phyloP scores from a whole-genome alignment of 163 green algal genomes.

The Volvox carteri region DNA sequence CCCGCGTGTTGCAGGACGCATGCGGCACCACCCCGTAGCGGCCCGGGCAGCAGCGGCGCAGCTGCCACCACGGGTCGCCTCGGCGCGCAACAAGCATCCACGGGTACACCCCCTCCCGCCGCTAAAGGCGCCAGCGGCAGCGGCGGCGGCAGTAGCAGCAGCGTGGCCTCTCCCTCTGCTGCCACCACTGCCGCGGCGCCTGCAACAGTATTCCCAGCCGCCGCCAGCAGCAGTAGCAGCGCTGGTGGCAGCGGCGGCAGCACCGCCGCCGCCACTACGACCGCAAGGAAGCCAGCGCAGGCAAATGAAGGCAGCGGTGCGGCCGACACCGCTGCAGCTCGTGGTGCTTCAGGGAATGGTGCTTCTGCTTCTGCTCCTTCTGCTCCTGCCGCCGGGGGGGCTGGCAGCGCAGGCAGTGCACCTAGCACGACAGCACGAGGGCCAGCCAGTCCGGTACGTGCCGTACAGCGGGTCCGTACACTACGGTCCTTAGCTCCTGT shows the following conservation, averaged over 20 bases:
- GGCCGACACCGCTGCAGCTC: background rate
- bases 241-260: background rate
- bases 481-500: too few relatives aligned
- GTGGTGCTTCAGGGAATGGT: background rate
- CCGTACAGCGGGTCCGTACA: background rate
- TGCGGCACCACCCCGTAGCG: background rate
- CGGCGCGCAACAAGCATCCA: background rate
- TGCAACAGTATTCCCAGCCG: background rate
- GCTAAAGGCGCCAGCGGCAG: background rate
- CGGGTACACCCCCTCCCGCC: background rate
- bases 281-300: background rate
- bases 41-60: background rate
- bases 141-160: background rate
- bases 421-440: background rate
- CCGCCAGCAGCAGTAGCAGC: background rate
- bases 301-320: background rate
- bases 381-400: background rate
- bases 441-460: constrained; percentile 1
- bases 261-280: background rate
- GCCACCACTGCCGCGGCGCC: constrained; percentile 2
- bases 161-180: background rate
- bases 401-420: background rate
- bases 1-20: too few relatives aligned
- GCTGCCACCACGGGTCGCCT: background rate
- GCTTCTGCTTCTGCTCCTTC: background rate